These are phyloP conservation scores for Alternaria conjuncta DNA, from an alignment of 2,329 filamentous ascomycete species.

Conservation along the genomic window DNA sequence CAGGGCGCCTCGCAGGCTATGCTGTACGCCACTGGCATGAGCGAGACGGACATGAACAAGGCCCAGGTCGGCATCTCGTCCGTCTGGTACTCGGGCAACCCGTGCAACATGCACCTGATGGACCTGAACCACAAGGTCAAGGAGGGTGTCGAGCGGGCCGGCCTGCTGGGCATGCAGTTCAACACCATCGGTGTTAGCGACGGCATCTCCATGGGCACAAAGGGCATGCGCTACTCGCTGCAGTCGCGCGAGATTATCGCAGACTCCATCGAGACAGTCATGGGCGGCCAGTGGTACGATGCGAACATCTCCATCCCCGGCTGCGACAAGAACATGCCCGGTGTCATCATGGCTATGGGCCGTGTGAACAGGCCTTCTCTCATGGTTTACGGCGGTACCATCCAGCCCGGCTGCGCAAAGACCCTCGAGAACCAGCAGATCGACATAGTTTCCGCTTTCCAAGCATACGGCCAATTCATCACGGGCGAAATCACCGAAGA, in stretches of 20 bases:
- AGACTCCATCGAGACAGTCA: slow-evolving; percentile 98
- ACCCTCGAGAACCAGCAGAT: slow-evolving; percentile 73
- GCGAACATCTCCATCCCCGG: slow-evolving; percentile 95
- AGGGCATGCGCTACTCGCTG: slow-evolving; percentile 93
- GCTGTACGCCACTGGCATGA: slow-evolving; percentile 93
- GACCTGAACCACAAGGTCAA: slow-evolving; percentile 83
- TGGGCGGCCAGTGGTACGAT: slow-evolving; percentile 99
- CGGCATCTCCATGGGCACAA: slow-evolving; percentile 97
- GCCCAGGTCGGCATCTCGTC: slow-evolving; percentile 97
- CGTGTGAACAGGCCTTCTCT: slow-evolving; percentile 91
- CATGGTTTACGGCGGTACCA: slow-evolving; percentile 98
- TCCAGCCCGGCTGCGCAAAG: slow-evolving; percentile 85
- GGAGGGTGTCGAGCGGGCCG: slow-evolving; percentile 74
- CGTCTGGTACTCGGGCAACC: slow-evolving; percentile 97
- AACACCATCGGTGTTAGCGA: slow-evolving; percentile 99
- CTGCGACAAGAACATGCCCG: slow-evolving; percentile 98
- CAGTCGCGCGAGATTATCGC: slow-evolving; percentile 97
- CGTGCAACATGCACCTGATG: slow-evolving; percentile 98
- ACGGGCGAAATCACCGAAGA: slow-evolving; percentile 90
- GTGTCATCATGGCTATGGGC: slow-evolving; percentile 78
- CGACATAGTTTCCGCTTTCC: slow-evolving; percentile 97
- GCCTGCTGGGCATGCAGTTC: slow-evolving; percentile 93
- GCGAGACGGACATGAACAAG: slow-evolving; percentile 88
- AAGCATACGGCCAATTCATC: slow-evolving; percentile 95
- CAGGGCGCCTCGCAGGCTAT: slow-evolving; percentile 99